Evolutionary conservation across 345 rosid species (phyloP).

Genomic region (Crucihimalaya himalaica): DNA sequence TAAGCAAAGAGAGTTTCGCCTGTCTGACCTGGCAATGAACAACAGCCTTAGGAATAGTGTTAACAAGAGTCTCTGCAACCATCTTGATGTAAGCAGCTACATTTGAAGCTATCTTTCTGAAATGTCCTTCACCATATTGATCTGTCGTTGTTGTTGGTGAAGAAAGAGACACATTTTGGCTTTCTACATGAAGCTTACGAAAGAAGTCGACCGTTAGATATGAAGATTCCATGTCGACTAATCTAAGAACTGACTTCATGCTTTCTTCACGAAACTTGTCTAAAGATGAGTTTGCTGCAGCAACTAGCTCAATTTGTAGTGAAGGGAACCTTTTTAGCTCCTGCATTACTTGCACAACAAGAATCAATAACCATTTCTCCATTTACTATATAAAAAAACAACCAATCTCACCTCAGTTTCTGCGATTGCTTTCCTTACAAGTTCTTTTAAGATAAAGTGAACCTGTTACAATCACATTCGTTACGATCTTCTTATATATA

Average conservation of each 20-base stretch:
- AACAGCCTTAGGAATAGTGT: slow-evolving; percentile 71
- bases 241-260: slow-evolving; percentile 55
- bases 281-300: slow-evolving; percentile 62
- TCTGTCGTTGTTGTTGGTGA: slow-evolving; percentile 36
- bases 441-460: slow-evolving; percentile 71
- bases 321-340: slow-evolving; percentile 74
- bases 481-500: neutral
- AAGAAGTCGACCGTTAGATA: slow-evolving; percentile 82
- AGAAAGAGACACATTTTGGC: slow-evolving; percentile 39
- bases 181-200: slow-evolving; percentile 62
- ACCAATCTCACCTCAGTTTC: slow-evolving; percentile 64
- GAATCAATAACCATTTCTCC: neutral
- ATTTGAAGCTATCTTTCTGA: slow-evolving; percentile 69
- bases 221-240: slow-evolving; percentile 86
- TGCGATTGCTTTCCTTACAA: slow-evolving; percentile 66
- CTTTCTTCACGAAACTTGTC: slow-evolving; percentile 76
- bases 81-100: slow-evolving; percentile 65
- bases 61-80: slow-evolving; percentile 69
- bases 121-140: slow-evolving; percentile 59
- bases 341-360: slow-evolving; percentile 39
- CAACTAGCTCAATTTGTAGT: slow-evolving; percentile 66
- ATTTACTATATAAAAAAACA: neutral
- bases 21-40: slow-evolving; percentile 80
- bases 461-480: slow-evolving; percentile 47
- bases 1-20: slow-evolving; percentile 65